phyloP scores from a whole-genome alignment of 345 rosid genomes.

The Eucalyptus virginea region DNA sequence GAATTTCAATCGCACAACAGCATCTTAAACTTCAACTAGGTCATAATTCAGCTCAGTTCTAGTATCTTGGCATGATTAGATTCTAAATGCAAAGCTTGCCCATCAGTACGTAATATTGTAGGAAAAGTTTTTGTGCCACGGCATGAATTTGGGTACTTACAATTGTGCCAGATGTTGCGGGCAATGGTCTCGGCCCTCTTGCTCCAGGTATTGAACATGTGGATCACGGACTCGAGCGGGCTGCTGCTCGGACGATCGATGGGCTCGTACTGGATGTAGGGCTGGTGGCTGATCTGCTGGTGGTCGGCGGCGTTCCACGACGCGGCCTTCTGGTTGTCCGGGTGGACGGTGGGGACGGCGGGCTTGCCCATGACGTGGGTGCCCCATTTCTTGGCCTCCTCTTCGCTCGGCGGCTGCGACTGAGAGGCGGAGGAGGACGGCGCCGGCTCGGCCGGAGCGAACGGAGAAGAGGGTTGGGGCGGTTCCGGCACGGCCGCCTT shows the following conservation, averaged over 20 bases:
- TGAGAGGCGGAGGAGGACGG: not conserved
- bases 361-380: slow-evolving; percentile 84
- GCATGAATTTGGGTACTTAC: slow-evolving; percentile 13
- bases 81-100: not conserved
- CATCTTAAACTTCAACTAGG: not conserved
- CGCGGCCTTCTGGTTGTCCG: slow-evolving; percentile 83
- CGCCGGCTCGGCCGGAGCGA: not conserved
- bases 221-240: slow-evolving; percentile 65
- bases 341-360: slow-evolving; percentile 60
- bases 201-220: slow-evolving; percentile 70
- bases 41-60: not conserved
- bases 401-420: not conserved
- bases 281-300: slow-evolving; percentile 41
- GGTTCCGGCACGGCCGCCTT: not conserved
- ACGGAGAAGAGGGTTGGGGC: not conserved
- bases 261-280: slow-evolving; percentile 60
- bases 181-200: slow-evolving; percentile 67
- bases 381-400: slow-evolving; percentile 61
- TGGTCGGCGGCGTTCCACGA: slow-evolving; percentile 57
- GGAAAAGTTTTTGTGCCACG: not conserved
- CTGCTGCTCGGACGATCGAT: slow-evolving; percentile 35
- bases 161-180: slow-evolving; percentile 77
- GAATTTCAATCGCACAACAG: not conserved
- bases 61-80: not conserved
- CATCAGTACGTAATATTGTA: not conserved